Percentiles rank a stretch among this genome's conserved stretches.
phyloP scores from a whole-genome alignment of 2,329 filamentous ascomycete species.

The Sporothrix variecibatus region DNA sequence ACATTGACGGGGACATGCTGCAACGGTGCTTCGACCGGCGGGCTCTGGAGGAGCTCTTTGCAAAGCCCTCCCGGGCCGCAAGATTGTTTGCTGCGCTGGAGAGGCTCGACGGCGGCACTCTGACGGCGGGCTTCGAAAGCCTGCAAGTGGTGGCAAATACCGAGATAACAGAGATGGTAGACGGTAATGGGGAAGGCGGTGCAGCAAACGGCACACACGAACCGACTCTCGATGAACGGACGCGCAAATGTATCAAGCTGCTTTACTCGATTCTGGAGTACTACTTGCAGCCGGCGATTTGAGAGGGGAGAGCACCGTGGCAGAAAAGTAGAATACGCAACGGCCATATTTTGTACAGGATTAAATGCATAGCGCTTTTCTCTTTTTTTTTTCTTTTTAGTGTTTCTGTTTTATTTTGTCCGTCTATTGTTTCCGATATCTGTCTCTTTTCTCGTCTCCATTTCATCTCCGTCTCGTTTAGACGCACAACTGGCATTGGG shows the following conservation, averaged over 20 bases:
- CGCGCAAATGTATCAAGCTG: conserved; percentile 47
- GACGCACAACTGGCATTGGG: conserved; percentile 5
- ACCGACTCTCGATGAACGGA: conserved; percentile 32
- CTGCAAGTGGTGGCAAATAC: conserved; percentile 21
- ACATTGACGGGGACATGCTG: conserved; percentile 69
- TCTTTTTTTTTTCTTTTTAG: neutral
- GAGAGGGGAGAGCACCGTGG: neutral
- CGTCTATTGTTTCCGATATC: neutral
- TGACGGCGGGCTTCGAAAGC: conserved; percentile 38
- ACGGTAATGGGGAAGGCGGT: conserved; percentile 33
- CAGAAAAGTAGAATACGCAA: neutral
- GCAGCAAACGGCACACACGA: conserved; percentile 32
- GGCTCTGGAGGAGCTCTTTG: conserved; percentile 48
- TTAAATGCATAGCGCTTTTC: neutral
- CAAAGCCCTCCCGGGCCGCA: conserved; percentile 37
- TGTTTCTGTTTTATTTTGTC: neutral
- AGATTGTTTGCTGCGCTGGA: conserved; percentile 54
- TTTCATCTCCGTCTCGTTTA: neutral
- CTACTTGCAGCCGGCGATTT: conserved; percentile 48
- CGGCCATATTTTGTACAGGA: neutral
- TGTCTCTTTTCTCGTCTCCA: neutral
- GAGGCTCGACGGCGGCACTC: conserved; percentile 49
- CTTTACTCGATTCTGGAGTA: conserved; percentile 58
- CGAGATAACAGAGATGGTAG: conserved; percentile 32
- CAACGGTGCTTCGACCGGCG: conserved; percentile 53